Evolutionary conservation across 306 rosid genomes (phyloP).

Genomic region (Citrullus amarus): DNA sequence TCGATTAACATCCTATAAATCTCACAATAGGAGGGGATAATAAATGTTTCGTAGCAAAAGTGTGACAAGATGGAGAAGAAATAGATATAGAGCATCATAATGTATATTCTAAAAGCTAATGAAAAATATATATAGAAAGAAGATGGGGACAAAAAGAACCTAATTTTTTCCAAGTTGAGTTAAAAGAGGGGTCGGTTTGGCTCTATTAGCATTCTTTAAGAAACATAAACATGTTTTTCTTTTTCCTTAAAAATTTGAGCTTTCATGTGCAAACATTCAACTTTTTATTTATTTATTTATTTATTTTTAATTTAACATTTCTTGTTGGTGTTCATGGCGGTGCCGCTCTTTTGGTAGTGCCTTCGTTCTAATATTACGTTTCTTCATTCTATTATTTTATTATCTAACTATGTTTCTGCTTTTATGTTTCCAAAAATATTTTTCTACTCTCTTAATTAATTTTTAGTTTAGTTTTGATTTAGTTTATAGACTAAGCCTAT

Average conservation of each 20-base stretch:
- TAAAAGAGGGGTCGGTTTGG: constrained; percentile 1
- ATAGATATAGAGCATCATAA: too few relatives aligned
- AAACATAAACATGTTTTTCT: neutral
- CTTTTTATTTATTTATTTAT: neutral
- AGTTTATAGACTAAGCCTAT: too few relatives aligned
- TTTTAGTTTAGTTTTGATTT: too few relatives aligned
- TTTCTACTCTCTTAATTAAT: too few relatives aligned
- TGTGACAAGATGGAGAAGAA: too few relatives aligned
- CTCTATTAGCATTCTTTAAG: neutral
- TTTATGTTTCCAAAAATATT: too few relatives aligned
- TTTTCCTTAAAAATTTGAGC: neutral
- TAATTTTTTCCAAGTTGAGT: neutral
- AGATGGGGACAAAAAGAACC: neutral
- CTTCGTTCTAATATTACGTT: neutral
- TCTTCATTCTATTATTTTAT: neutral
- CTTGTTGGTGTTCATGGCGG: neutral
- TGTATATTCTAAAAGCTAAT: too few relatives aligned
- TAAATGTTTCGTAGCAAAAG: too few relatives aligned
- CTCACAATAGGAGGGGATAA: too few relatives aligned
- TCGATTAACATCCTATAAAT: too few relatives aligned
- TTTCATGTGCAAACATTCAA: neutral
- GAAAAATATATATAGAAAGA: neutral
- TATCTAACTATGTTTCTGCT: neutral
- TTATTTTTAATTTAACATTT: neutral
- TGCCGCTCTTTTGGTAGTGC: neutral